These are phyloP conservation scores for Erysimum cheiranthoides DNA, from an alignment of 345 rosid genomes.

Conservation along the genomic window DNA sequence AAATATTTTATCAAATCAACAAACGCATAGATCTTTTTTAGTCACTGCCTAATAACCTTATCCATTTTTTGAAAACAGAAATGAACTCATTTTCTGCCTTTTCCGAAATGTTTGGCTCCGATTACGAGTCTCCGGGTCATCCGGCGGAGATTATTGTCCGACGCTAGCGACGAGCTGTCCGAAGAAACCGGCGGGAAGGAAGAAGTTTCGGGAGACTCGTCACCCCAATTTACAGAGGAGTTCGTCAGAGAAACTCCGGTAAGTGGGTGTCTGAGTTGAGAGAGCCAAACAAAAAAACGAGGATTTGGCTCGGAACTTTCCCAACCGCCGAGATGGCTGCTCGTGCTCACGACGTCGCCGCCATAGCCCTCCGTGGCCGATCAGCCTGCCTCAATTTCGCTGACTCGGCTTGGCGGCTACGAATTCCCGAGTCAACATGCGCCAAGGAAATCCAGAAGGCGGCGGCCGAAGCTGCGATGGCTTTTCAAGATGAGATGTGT, in stretches of 20 bases:
- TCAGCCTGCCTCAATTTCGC: slow-evolving; percentile 85
- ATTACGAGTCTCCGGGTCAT: slow-evolving; percentile 44
- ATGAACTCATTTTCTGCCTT: slow-evolving; percentile 30
- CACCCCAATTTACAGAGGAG: slow-evolving; percentile 92
- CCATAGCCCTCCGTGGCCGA: slow-evolving; percentile 70
- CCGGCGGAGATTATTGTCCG: slow-evolving; percentile 30
- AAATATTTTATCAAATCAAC: too few species aligned
- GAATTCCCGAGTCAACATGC: slow-evolving; percentile 61
- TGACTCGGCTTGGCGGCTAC: slow-evolving; percentile 80
- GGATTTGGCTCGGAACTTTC: slow-evolving; percentile 92
- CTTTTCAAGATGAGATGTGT: slow-evolving; percentile 26
- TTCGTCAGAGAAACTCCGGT: slow-evolving; percentile 68
- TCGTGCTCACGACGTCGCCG: slow-evolving; percentile 91
- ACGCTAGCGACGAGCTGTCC: slow-evolving; percentile 68
- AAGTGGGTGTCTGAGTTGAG: slow-evolving; percentile 94
- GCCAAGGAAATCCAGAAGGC: slow-evolving; percentile 69
- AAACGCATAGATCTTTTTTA: too few species aligned
- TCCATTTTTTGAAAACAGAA: too few species aligned
- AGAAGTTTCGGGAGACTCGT: slow-evolving; percentile 85
- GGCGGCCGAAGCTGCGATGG: slow-evolving; percentile 37
- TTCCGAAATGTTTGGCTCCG: slow-evolving; percentile 44
- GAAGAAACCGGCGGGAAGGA: slow-evolving; percentile 78
- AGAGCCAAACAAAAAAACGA: slow-evolving; percentile 78
- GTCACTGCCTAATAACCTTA: too few species aligned
- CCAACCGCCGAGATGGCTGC: slow-evolving; percentile 81